Percentiles rank a stretch among this genome's conserved stretches.
Conservation (phyloP, 176 grass and related monocot species). For the Oryza officinalis region DNA sequence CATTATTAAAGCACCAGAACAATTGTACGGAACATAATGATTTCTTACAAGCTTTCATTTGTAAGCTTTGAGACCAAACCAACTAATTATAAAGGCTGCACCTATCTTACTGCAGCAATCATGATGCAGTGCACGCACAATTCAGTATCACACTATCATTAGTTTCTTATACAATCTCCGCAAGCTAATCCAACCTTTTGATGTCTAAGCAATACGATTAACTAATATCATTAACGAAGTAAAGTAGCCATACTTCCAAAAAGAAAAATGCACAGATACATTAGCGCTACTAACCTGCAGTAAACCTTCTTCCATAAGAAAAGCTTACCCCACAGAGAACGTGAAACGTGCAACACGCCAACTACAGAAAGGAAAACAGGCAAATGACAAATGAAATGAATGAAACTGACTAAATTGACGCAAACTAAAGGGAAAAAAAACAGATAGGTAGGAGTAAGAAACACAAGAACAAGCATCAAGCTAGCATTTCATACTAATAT, state of each 20-base stretch:
- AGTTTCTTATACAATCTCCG: background rate
- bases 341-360: background rate
- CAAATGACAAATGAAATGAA: slow-evolving; percentile 24
- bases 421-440: background rate
- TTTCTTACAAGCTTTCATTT: slow-evolving; percentile 4
- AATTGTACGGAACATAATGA: slow-evolving; percentile 19
- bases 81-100: slow-evolving; percentile 3
- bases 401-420: background rate
- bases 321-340: slow-evolving; percentile 16
- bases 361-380: slow-evolving; percentile 28
- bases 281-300: slow-evolving; percentile 12
- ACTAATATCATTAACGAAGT: background rate
- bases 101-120: background rate
- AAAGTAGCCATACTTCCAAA: background rate
- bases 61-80: background rate
- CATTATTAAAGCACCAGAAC: slow-evolving; percentile 20
- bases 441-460: slow-evolving; percentile 33
- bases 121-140: background rate
- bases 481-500: slow-evolving; percentile 11
- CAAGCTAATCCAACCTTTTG: background rate
- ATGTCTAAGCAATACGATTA: background rate
- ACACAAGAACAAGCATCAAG: background rate
- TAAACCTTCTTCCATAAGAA: slow-evolving; percentile 31
- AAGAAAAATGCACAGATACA: background rate
- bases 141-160: background rate